A percentile compares a stretch with the other conserved stretches of the same genome.
phyloP scores from a whole-genome alignment of 495 filamentous ascomycete genomes.

The Monascus purpureus region DNA sequence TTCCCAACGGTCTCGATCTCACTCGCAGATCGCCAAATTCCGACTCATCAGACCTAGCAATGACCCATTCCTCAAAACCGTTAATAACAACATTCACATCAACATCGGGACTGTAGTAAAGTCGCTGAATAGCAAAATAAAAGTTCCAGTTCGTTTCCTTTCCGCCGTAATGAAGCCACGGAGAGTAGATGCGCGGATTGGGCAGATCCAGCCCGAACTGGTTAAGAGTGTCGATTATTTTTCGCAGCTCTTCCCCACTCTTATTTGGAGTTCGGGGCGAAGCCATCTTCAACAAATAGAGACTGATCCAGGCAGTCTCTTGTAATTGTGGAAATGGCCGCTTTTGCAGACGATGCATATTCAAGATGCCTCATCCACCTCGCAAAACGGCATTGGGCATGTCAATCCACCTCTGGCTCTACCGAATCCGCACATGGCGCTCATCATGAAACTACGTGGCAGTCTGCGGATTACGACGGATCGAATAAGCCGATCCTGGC shows the following conservation, averaged over 20 bases:
- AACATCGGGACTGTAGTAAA: slow-evolving; percentile 9
- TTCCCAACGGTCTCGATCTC: slow-evolving; percentile 1
- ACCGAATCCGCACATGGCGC: no score
- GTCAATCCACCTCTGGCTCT: no score
- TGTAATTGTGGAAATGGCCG: not conserved
- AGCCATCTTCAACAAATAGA: not conserved
- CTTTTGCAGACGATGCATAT: not conserved
- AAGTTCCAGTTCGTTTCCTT: slow-evolving; percentile 4
- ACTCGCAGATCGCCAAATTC: not conserved
- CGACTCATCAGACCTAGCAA: not conserved
- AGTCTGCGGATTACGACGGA: no score
- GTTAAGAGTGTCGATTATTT: slow-evolving; percentile 12
- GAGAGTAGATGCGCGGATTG: slow-evolving; percentile 10
- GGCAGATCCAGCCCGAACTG: slow-evolving; percentile 13
- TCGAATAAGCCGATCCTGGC: no score
- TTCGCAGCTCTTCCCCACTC: slow-evolving; percentile 7
- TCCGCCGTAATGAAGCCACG: slow-evolving; percentile 1
- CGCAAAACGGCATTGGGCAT: no score
- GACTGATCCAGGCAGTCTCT: not conserved
- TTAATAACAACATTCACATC: slow-evolving; percentile 8
- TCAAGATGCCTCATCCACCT: no score
- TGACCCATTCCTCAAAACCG: slow-evolving; percentile 17
- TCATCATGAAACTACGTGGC: no score
- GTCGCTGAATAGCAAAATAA: slow-evolving; percentile 6
- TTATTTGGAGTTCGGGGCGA: slow-evolving; percentile 8